Percentiles rank a stretch among this genome's conserved stretches.
Evolutionary conservation across 139 green algal species (phyloP).

Genomic region (Coelastrella sp.): DNA sequence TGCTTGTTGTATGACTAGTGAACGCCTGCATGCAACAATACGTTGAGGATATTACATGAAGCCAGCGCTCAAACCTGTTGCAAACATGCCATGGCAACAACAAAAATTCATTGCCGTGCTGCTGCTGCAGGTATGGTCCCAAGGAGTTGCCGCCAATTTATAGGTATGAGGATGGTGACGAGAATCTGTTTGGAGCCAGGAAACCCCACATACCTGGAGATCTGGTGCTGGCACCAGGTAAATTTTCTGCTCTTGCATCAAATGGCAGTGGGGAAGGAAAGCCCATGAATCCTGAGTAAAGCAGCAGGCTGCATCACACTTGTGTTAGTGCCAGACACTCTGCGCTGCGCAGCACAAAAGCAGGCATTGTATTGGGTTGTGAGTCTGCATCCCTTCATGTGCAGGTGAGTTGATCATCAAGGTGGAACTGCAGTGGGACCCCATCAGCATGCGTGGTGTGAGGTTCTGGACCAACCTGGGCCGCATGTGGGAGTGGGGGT

Average conservation of each 20-base stretch:
- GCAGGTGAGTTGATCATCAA: conserved; percentile 6
- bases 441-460: conserved; percentile 11
- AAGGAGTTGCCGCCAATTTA: conserved; percentile 25
- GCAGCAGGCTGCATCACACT: too few relatives aligned
- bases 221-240: neutral
- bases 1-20: too few relatives aligned
- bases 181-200: conserved; percentile 26
- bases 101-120: neutral
- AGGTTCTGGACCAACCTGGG: conserved; percentile 24
- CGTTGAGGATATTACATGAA: too few relatives aligned
- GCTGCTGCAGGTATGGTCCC: conserved; percentile 5
- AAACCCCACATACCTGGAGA: conserved; percentile 28
- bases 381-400: neutral
- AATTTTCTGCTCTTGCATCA: neutral
- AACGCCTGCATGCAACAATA: too few relatives aligned
- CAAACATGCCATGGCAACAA: too few relatives aligned
- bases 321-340: too few relatives aligned
- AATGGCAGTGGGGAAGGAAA: too few relatives aligned
- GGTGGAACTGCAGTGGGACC: conserved; percentile 34
- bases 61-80: too few relatives aligned
- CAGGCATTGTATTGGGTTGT: too few relatives aligned
- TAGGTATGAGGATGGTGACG: conserved; percentile 21
- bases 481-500: conserved; percentile 12
- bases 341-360: too few relatives aligned
- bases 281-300: too few relatives aligned